phyloP scores from a whole-genome alignment of 441 rosid species.

The Adansonia rubrostipa region DNA sequence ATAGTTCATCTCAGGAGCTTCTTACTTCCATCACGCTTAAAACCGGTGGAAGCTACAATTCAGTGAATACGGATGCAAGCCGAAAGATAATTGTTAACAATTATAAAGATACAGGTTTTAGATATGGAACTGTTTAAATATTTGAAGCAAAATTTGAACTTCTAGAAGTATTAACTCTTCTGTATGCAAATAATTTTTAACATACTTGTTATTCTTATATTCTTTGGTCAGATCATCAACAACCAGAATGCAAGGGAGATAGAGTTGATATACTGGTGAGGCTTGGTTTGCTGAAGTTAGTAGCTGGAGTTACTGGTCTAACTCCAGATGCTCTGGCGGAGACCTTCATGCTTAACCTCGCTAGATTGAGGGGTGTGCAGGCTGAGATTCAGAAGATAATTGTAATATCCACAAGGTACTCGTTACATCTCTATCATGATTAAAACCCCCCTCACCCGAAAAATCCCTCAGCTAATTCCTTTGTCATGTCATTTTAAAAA shows the following conservation, averaged over 20 bases:
- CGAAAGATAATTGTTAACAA: constrained; percentile 26
- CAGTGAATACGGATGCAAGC: constrained; percentile 25
- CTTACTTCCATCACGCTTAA: constrained; percentile 63
- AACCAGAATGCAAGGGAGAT: constrained; percentile 77
- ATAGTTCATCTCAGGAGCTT: constrained; percentile 42
- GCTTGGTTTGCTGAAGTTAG: constrained; percentile 83
- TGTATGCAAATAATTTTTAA: background rate
- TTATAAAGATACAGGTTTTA: constrained; percentile 47
- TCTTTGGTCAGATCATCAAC: constrained; percentile 44
- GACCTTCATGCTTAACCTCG: constrained; percentile 66
- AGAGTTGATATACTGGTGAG: constrained; percentile 69
- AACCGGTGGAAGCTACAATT: constrained; percentile 69
- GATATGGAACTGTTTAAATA: background rate
- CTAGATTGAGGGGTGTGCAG: constrained; percentile 75
- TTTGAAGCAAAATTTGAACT: constrained; percentile 8
- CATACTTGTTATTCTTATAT: constrained; percentile 12
- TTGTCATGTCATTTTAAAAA: no score
- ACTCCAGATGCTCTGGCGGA: constrained; percentile 67
- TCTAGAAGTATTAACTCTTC: constrained; percentile 12
- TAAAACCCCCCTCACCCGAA: background rate
- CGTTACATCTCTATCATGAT: background rate
- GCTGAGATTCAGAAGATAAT: constrained; percentile 81
- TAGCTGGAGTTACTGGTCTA: constrained; percentile 59
- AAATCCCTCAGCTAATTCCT: no score
- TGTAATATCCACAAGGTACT: constrained; percentile 72